Percentiles rank a stretch among this genome's conserved stretches.
These are phyloP conservation scores for Tripterygium wilfordii DNA, from an alignment of 177 flowering plant species.

Conservation along the genomic window DNA sequence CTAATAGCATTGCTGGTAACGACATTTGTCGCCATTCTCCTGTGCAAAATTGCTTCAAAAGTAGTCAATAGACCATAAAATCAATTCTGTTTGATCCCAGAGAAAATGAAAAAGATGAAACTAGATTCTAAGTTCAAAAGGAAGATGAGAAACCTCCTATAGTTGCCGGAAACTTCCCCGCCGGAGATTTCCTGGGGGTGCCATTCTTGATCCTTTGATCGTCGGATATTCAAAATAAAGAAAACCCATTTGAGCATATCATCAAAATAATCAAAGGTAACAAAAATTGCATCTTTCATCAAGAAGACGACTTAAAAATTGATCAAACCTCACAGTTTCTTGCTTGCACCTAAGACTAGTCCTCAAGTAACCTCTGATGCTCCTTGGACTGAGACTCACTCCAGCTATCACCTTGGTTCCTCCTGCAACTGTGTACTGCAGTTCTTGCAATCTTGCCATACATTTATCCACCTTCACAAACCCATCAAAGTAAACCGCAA, in stretches of 20 bases:
- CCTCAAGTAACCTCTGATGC: conserved; percentile 62
- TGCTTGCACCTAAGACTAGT: conserved; percentile 93
- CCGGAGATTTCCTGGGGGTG: conserved; percentile 49
- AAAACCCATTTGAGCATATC: background rate
- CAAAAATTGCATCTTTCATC: no score
- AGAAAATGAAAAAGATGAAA: no score
- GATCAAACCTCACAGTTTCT: conserved; percentile 60
- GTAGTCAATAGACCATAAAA: no score
- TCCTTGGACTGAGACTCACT: conserved; percentile 70
- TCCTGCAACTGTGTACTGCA: conserved; percentile 82
- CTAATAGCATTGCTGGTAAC: conserved; percentile 88
- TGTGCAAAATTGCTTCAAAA: conserved; percentile 8
- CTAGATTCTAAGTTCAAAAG: no score
- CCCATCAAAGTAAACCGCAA: conserved; percentile 8
- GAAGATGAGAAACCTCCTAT: conserved; percentile 24
- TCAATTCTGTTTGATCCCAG: no score
- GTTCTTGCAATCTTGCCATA: conserved; percentile 89
- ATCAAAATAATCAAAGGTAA: no score
- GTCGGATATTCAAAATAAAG: conserved; percentile 2
- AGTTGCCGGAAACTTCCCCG: conserved; percentile 55
- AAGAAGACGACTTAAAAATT: no score
- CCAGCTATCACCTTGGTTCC: conserved; percentile 61
- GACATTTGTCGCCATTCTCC: conserved; percentile 90
- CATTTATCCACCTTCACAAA: conserved; percentile 78
- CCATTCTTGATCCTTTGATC: conserved; percentile 47